Evolutionary conservation across 257 asterid species (phyloP).

Genomic region (Capsicum pubescens): DNA sequence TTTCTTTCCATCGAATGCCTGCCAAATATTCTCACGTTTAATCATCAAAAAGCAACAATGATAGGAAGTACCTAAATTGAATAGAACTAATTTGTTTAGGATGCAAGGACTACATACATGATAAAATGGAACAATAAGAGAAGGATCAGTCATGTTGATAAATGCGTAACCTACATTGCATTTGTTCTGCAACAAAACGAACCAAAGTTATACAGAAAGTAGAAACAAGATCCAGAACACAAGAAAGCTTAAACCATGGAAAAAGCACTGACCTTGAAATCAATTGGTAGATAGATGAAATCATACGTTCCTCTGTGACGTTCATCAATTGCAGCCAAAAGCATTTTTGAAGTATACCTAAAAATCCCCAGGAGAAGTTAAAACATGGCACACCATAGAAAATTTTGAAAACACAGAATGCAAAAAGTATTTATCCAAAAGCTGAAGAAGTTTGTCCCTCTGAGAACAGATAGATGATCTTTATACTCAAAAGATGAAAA

Average conservation of each 20-base stretch:
- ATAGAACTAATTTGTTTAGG: slow-evolving; percentile 14
- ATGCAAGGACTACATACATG: slow-evolving; percentile 49
- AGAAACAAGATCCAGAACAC: slow-evolving; percentile 30
- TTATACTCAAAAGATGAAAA: slow-evolving; percentile 9
- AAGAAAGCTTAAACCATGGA: slow-evolving; percentile 17
- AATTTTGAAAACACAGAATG: slow-evolving; percentile 22
- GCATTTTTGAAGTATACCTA: slow-evolving; percentile 99
- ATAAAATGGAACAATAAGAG: slow-evolving; percentile 83
- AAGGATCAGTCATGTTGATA: slow-evolving; percentile 94
- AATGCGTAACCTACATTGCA: slow-evolving; percentile 99
- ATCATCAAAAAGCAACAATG: not conserved
- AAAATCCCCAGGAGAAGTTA: slow-evolving; percentile 36
- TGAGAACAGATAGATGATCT: slow-evolving; percentile 2
- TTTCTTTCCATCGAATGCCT: slow-evolving; percentile 96
- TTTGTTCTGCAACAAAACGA: slow-evolving; percentile 77
- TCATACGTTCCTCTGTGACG: slow-evolving; percentile 94
- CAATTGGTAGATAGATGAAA: slow-evolving; percentile 94
- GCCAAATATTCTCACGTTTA: slow-evolving; percentile 30
- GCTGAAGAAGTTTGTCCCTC: not conserved
- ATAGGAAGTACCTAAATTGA: not conserved
- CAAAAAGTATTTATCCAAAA: not conserved
- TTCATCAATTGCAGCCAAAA: slow-evolving; percentile 95
- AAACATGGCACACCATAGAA: slow-evolving; percentile 17
- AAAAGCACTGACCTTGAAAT: slow-evolving; percentile 78
- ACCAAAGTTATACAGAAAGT: slow-evolving; percentile 28